These are phyloP conservation scores for Heliamphora pulchella DNA, from an alignment of 179 eudicot genomes.

Conservation along the genomic window DNA sequence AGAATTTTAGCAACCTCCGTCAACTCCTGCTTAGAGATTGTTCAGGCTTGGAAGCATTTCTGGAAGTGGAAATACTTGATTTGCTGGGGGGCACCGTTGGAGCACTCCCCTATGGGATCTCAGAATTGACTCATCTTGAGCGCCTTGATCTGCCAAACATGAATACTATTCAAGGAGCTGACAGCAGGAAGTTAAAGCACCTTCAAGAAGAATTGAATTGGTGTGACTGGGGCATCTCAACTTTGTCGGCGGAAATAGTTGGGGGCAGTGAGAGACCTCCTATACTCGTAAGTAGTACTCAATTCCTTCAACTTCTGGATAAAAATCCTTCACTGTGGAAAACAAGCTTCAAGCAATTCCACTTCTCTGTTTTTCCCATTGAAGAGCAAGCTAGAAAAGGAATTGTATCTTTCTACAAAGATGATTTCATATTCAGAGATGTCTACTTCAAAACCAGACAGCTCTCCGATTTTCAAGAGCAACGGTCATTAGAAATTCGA, in stretches of 20 bases:
- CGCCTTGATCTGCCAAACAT: conserved; percentile 18
- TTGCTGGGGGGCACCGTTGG: not conserved
- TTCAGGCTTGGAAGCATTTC: conserved; percentile 13
- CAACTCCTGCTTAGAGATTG: conserved; percentile 20
- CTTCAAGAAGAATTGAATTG: not conserved
- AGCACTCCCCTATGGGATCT: conserved; percentile 21
- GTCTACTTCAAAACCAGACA: not conserved
- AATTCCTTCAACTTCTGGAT: conserved; percentile 7
- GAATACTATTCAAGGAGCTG: not conserved
- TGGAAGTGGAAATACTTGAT: not conserved
- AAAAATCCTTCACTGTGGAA: conserved; percentile 1
- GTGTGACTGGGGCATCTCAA: conserved; percentile 17
- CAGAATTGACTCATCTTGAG: conserved; percentile 13
- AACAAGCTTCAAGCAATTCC: not conserved
- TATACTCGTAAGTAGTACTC: conserved; percentile 2
- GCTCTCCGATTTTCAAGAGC: not conserved
- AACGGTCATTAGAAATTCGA: conserved; percentile 17
- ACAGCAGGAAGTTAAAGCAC: not conserved
- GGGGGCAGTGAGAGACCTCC: not conserved
- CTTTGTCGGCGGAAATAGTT: not conserved
- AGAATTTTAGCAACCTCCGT: conserved; percentile 15
- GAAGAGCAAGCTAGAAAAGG: not conserved
- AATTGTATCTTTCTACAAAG: not conserved
- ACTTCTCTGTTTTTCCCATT: conserved; percentile 14
- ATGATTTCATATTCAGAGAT: conserved; percentile 17